Base-by-base conservation (phyloP, 2,329 filamentous ascomycete species). In the Epichloe hybrida region DNA sequence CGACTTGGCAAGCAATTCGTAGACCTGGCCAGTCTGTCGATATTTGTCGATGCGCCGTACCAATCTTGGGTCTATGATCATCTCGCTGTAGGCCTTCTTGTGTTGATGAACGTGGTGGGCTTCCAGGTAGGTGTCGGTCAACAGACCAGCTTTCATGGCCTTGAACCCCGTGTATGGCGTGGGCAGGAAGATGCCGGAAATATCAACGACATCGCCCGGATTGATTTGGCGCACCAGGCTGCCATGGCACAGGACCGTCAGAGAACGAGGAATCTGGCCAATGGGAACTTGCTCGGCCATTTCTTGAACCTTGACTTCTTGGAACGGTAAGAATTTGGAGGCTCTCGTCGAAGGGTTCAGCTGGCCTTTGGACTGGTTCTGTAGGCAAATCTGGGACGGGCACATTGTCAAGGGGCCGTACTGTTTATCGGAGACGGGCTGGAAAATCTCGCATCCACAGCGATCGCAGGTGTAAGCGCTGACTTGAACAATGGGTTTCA, bases 211-310 rank as follows among this genome's bases (percentile, higher is more conserved):
- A 67, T 98, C 93, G 56, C 93, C 93, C 2, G 93, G 93, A 64
- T 88, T 97, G 62, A 97, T 80, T 60, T 88, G 83, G 53, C 93
- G 79, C 35, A 91, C 88, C 12, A 95, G 76, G 54, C 81, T 86
- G 54, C 93, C 93, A 62, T 94, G 85, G 67, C 89, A 95, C 61
- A 95, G 80, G 21, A 98, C 73, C 0, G 91, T 97, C 55, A 98
- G 72, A 52, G 88, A 88, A 53, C 93, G 81, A 36, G 93, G 93
- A 60, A 98, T 98, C 65, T 98, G 93, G 48, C 93, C 93, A 56
- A 98, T 94, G 7, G 93, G 93, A 0, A 98, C 93, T 67, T 98
- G 93, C 65, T 98, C 93, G n/a, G 93, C 89, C 81, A 97, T 88
- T 66, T 98, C 93, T 69, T 98, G 93, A 51, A 98, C 89, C 72